These are phyloP conservation scores for Fagopyrum homotropicum DNA, from an alignment of 148 eudicot genomes.

Conservation along the genomic window DNA sequence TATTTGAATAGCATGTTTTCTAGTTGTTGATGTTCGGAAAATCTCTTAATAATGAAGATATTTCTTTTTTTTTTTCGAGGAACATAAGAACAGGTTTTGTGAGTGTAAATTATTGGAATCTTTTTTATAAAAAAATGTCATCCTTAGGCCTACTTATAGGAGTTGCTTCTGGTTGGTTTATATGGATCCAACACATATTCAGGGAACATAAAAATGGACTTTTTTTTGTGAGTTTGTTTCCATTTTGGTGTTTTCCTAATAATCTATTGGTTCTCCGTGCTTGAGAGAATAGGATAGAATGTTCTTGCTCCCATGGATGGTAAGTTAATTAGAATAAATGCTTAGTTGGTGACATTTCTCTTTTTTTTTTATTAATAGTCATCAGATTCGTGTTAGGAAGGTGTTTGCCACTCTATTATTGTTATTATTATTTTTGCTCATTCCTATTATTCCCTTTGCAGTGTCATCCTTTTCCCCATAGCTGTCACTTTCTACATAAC, in stretches of 20 bases:
- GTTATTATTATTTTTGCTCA: conserved; percentile 4
- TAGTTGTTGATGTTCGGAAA: not conserved
- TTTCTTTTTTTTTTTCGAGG: too few relatives aligned
- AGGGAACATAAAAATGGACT: not conserved
- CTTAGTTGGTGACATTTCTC: not conserved
- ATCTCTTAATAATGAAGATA: not conserved
- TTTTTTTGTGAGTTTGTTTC: not conserved
- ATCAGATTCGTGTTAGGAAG: not conserved
- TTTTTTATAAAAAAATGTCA: not conserved
- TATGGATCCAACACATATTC: not conserved
- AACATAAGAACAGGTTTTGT: not conserved
- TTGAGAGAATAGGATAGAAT: not conserved
- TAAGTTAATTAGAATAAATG: not conserved
- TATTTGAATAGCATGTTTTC: not conserved
- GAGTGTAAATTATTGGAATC: not conserved
- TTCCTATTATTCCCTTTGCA: conserved; percentile 34
- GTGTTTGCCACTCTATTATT: not conserved
- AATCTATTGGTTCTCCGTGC: not conserved
- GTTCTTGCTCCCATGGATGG: not conserved
- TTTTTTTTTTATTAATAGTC: not conserved
- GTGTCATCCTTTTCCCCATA: conserved; percentile 85
- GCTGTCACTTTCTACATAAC: conserved; percentile 81
- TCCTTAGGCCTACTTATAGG: not conserved
- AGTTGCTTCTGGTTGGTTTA: not conserved
- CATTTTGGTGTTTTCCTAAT: not conserved